Conservation (phyloP, 768 basidiomycete species). For the Lentinula sp. region DNA sequence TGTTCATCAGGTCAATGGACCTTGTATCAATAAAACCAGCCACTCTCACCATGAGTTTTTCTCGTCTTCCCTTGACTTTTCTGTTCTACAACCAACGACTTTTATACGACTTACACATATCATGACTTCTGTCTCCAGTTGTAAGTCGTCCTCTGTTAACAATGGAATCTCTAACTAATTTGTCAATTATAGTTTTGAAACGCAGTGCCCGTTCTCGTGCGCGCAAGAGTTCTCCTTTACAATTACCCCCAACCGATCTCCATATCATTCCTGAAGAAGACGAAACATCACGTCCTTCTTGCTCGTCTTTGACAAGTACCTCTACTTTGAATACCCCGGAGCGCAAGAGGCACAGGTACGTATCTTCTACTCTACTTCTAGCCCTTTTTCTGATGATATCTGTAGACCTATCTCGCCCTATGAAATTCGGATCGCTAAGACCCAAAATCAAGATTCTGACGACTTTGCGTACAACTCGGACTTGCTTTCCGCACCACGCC, state of each 20-base stretch:
- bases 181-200: neutral
- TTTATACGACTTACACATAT: neutral
- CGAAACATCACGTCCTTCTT: slow-evolving; percentile 2
- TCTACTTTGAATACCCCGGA: slow-evolving; percentile 14
- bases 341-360: slow-evolving; percentile 14
- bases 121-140: slow-evolving; percentile 5
- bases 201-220: neutral
- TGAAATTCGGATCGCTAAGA: slow-evolving; percentile 4
- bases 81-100: neutral
- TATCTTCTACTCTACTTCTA: slow-evolving; percentile 6
- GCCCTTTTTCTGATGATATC: slow-evolving; percentile 11
- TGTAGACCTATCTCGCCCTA: slow-evolving; percentile 7
- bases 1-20: neutral
- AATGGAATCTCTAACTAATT: neutral
- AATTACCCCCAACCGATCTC: slow-evolving; percentile 10
- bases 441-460: neutral
- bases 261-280: slow-evolving; percentile 16
- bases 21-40: neutral
- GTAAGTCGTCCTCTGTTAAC: neutral
- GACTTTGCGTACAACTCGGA: neutral
- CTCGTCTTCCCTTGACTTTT: neutral
- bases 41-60: neutral
- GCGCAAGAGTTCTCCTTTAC: slow-evolving; percentile 2
- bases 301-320: slow-evolving; percentile 10
- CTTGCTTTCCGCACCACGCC: slow-evolving; percentile 6